These are phyloP conservation scores for Diaporthe sp. DNA, from an alignment of 2,329 filamentous ascomycete genomes.

Conservation along the genomic window DNA sequence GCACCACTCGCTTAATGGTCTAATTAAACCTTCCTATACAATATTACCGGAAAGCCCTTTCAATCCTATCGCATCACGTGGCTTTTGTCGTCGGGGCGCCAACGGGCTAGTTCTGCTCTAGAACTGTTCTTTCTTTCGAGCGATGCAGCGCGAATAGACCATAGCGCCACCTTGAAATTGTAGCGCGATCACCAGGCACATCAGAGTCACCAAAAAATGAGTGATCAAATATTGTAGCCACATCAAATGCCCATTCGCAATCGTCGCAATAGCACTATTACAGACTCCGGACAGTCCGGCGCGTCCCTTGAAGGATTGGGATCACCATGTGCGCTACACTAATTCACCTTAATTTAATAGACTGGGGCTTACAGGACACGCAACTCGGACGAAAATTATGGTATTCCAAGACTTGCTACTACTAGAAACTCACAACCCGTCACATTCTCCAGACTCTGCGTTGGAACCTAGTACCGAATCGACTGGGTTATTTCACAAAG, in stretches of 20 bases:
- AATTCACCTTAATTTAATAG: no score
- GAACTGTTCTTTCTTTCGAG: background rate
- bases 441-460: background rate
- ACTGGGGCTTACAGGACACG: no score
- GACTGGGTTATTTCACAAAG: background rate
- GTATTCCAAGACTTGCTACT: background rate
- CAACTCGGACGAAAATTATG: no score
- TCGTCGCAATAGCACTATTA: no score
- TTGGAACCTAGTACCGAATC: background rate
- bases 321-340: no score
- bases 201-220: background rate
- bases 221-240: background rate
- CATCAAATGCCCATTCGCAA: no score
- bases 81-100: background rate
- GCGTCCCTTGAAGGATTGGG: no score
- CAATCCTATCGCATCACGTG: background rate
- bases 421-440: background rate
- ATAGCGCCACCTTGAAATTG: background rate
- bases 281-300: no score
- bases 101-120: background rate
- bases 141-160: background rate
- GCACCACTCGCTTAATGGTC: background rate
- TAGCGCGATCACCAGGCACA: background rate
- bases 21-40: background rate
- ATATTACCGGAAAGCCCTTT: no score